phyloP scores from a whole-genome alignment of 169 alveolate genomes.

The Plasmodium falciparum region DNA sequence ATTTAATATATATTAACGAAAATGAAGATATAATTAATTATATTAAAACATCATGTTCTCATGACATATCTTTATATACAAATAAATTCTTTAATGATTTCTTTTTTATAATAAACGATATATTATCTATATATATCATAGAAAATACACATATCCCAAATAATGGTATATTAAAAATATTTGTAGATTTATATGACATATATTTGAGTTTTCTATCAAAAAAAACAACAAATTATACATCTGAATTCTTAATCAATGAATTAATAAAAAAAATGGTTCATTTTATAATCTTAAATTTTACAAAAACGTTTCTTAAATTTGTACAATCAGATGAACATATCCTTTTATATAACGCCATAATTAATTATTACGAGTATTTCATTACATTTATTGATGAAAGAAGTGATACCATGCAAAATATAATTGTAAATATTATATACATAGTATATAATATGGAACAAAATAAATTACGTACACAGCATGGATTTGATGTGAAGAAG shows the following conservation, averaged over 20 bases:
- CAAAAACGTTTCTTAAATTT: slow-evolving; percentile 47
- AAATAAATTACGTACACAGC: background rate
- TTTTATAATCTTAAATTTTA: slow-evolving; percentile 17
- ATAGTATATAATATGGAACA: background rate
- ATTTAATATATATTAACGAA: slow-evolving; percentile 55
- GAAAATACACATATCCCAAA: background rate
- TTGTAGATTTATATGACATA: background rate
- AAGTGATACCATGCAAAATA: slow-evolving; percentile 5
- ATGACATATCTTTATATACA: slow-evolving; percentile 25
- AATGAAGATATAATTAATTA: slow-evolving; percentile 46
- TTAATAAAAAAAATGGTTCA: slow-evolving; percentile 15
- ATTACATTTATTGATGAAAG: slow-evolving; percentile 62
- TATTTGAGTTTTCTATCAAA: slow-evolving; percentile 7
- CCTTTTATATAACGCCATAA: slow-evolving; percentile 21
- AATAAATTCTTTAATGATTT: slow-evolving; percentile 39
- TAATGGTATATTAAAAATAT: slow-evolving; percentile 7
- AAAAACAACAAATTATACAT: background rate
- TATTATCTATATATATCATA: slow-evolving; percentile 11
- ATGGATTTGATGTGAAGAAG: background rate
- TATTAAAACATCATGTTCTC: slow-evolving; percentile 13
- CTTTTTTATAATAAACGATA: slow-evolving; percentile 26
- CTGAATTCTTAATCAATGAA: slow-evolving; percentile 15
- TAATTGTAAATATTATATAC: background rate
- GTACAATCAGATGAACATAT: slow-evolving; percentile 9
- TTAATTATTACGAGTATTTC: slow-evolving; percentile 56